Evolutionary conservation across 208 protist genomes (phyloP).

Genomic region (Wallacemonas rigidus): DNA sequence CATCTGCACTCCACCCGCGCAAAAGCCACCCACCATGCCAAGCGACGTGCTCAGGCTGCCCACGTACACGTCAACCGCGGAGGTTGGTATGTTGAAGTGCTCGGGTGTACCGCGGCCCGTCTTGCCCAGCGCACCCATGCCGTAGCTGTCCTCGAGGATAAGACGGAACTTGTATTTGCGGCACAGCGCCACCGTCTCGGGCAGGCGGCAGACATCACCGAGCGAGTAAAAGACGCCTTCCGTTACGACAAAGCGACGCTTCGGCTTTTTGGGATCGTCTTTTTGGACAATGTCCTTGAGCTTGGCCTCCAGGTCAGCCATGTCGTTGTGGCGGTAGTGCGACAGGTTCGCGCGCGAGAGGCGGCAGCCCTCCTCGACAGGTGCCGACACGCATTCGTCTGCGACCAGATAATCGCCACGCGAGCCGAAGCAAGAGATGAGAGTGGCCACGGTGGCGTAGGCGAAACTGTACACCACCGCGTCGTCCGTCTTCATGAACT

Average conservation of each 20-base stretch:
- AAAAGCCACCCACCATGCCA: conserved; percentile 95
- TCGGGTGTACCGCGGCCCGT: conserved; percentile 95
- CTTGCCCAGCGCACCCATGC: conserved; percentile 94
- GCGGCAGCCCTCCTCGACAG: conserved; percentile 85
- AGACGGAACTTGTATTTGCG: conserved; percentile 94
- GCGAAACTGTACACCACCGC: conserved; percentile 95
- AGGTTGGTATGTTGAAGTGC: conserved; percentile 87
- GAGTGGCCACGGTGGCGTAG: conserved; percentile 95
- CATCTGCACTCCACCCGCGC: conserved; percentile 79
- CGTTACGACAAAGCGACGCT: conserved; percentile 93
- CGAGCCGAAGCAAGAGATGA: conserved; percentile 94
- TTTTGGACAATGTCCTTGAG: conserved; percentile 76
- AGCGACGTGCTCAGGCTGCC: conserved; percentile 89
- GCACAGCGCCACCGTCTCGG: conserved; percentile 92
- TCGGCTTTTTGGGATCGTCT: conserved; percentile 62
- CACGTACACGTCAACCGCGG: conserved; percentile 87
- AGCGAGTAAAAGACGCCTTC: conserved; percentile 95
- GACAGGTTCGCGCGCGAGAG: conserved; percentile 88
- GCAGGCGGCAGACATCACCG: conserved; percentile 89
- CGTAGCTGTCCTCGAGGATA: conserved; percentile 96
- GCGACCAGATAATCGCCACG: conserved; percentile 93
- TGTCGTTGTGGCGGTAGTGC: conserved; percentile 96
- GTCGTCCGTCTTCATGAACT: conserved; percentile 89
- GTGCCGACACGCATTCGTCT: conserved; percentile 85
- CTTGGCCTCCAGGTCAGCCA: conserved; percentile 88